These are phyloP conservation scores for Vigna reflexopilosa DNA, from an alignment of 306 rosid genomes.

Conservation along the genomic window DNA sequence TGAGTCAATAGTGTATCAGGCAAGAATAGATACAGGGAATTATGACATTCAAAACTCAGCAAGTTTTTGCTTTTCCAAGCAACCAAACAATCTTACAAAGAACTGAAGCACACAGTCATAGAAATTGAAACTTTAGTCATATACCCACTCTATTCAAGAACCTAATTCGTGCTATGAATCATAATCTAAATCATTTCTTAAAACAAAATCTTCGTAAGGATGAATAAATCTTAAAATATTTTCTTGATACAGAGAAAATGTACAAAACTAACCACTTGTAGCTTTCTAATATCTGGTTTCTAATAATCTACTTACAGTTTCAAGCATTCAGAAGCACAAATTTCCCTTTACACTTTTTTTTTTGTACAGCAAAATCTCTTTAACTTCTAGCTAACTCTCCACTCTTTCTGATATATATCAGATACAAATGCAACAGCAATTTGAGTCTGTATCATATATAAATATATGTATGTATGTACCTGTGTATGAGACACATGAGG, in stretches of 20 bases:
- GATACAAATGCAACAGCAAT: slow-evolving; percentile 37
- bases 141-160: too few relatives aligned
- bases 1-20: too few relatives aligned
- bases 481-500: neutral
- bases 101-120: neutral
- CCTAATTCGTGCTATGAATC: neutral
- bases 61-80: slow-evolving; percentile 31
- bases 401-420: slow-evolving; percentile 13
- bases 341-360: slow-evolving; percentile 28
- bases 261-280: neutral
- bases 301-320: slow-evolving; percentile 13
- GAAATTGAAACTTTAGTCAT: neutral
- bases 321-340: slow-evolving; percentile 16
- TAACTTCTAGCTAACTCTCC: slow-evolving; percentile 34
- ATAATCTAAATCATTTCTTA: too few relatives aligned
- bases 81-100: slow-evolving; percentile 12
- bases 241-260: slow-evolving; percentile 4
- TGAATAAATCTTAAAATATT: too few relatives aligned
- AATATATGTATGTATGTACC: neutral
- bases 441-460: slow-evolving; percentile 1
- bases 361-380: slow-evolving; percentile 51
- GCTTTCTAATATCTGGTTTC: neutral
- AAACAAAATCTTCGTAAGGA: slow-evolving; percentile 21
- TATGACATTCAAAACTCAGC: slow-evolving; percentile 8
- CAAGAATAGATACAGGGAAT: neutral